Conservation (phyloP, 2,329 filamentous ascomycete genomes). For the Helotiales sp. region DNA sequence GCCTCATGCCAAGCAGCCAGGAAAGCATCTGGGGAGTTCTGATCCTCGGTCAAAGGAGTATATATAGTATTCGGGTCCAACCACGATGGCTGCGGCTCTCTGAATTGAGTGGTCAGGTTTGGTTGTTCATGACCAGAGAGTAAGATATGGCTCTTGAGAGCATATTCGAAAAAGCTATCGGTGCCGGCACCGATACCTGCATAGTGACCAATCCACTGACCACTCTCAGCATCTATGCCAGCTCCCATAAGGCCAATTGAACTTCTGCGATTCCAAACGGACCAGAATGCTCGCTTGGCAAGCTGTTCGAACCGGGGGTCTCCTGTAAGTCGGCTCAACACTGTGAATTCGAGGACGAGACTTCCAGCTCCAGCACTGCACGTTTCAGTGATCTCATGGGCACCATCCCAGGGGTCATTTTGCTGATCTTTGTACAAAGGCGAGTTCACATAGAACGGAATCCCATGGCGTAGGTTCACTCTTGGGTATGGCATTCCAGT, state of each 20-base stretch:
- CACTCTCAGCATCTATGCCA: slow-evolving; percentile 88
- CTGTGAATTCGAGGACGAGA: slow-evolving; percentile 88
- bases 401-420: slow-evolving; percentile 38
- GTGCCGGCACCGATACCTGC: slow-evolving; percentile 96
- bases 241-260: slow-evolving; percentile 85
- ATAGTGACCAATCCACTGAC: slow-evolving; percentile 83
- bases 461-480: slow-evolving; percentile 86
- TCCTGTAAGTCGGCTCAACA: slow-evolving; percentile 83
- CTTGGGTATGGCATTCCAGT: slow-evolving; percentile 94
- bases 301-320: slow-evolving; percentile 85
- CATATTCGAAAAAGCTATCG: slow-evolving; percentile 98
- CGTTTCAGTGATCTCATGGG: slow-evolving; percentile 82
- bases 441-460: slow-evolving; percentile 89
- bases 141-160: slow-evolving; percentile 88
- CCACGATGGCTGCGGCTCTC: slow-evolving; percentile 40
- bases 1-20: slow-evolving; percentile 81
- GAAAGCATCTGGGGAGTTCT: slow-evolving; percentile 76
- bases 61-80: slow-evolving; percentile 66
- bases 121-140: slow-evolving; percentile 72
- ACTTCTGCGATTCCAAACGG: slow-evolving; percentile 88
- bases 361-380: slow-evolving; percentile 97
- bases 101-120: slow-evolving; percentile 42
- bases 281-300: slow-evolving; percentile 93
- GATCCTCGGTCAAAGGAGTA: slow-evolving; percentile 57
- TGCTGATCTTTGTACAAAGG: slow-evolving; percentile 64